Percentiles rank a stretch among this genome's conserved stretches.
phyloP scores from a whole-genome alignment of 139 green algal genomes.

The Prasinococcaceae sp. region DNA sequence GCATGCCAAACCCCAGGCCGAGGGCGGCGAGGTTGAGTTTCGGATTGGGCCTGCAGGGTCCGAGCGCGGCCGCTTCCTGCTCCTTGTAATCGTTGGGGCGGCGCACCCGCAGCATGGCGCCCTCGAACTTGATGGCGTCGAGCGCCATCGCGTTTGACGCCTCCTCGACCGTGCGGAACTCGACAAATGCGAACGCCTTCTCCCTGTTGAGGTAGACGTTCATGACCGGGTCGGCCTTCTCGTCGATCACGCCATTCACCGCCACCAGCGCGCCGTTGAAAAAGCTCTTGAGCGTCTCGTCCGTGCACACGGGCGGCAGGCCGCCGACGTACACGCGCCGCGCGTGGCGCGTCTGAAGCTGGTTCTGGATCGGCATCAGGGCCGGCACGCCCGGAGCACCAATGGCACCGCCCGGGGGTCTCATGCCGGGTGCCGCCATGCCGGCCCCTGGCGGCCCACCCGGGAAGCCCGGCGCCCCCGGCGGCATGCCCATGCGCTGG shows the following conservation, averaged over 20 bases:
- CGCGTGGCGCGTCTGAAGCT: constrained; percentile 79
- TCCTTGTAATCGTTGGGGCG: constrained; percentile 97
- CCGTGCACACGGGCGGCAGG: constrained; percentile 67
- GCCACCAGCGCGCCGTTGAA: constrained; percentile 74
- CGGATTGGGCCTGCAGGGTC: constrained; percentile 62
- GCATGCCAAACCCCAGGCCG: constrained; percentile 34
- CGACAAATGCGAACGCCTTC: constrained; percentile 96
- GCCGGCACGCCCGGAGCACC: too few relatives aligned
- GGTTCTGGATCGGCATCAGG: too few relatives aligned
- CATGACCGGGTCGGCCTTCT: constrained; percentile 68
- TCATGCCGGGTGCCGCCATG: too few relatives aligned
- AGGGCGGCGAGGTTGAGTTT: constrained; percentile 88
- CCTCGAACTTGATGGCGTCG: constrained; percentile 93
- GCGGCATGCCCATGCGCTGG: too few relatives aligned
- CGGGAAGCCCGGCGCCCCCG: too few relatives aligned
- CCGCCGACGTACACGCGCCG: constrained; percentile 90
- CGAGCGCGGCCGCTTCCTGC: constrained; percentile 53
- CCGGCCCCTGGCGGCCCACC: too few relatives aligned
- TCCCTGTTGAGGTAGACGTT: constrained; percentile 98
- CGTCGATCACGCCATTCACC: constrained; percentile 64
- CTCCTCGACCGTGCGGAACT: constrained; percentile 80
- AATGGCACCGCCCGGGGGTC: too few relatives aligned
- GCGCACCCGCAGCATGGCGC: constrained; percentile 71
- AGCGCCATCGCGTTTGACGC: constrained; percentile 81
- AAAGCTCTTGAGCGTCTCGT: constrained; percentile 69